Evolutionary conservation across 805 yeast species (phyloP), one percentile per base, ranked within the genome.

Genomic region (Starmera amethionina): DNA sequence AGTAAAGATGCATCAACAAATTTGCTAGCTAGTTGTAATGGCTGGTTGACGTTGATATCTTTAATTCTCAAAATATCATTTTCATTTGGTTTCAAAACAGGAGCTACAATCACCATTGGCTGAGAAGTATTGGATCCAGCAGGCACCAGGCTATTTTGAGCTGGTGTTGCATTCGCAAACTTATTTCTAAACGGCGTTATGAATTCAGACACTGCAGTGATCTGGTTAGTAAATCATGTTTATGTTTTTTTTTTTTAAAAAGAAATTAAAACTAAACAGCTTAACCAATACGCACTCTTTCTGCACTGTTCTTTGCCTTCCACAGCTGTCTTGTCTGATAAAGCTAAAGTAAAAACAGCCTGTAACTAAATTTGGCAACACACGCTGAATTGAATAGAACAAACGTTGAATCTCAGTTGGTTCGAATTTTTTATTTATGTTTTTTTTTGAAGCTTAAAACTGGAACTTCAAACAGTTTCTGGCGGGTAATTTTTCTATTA

Each of bases 1-100:
- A 75, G 51, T 60, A 75, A 55, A 62, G 81, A 54, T 64, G 73
- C 60, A 31, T 77, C 69, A 41, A 83, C 72, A 58, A 75, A 80
- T 56, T 77, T 77, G 38, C 76, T 68, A 1, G 88, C 85, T 42
- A 83, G 59, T 45, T 74, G 70, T 38, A 66, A 48, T 5, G 71
- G 70, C 16, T 62, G 57, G n/a, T 51, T 52, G 14, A 55, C 46
- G 11, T 60, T 63, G 22, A 60, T 47, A 12, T 58, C 59, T 27
- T 49, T 41, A 16, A 63, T 57, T 28, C 56, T 48, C 14, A 62
- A 42, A 43, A 58, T 57, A 40, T 64, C 67, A 39, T 55, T 55
- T 27, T 46, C 44, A 37, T 49, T 50, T 3, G 42, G 43, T 3
- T 31, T 45, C 5, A 37, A 45, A 4, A 43, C 45, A 1, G 51